Evolutionary conservation across 2,329 filamentous ascomycete species (phyloP).

Genomic region (Stachybotrys chartarum): DNA sequence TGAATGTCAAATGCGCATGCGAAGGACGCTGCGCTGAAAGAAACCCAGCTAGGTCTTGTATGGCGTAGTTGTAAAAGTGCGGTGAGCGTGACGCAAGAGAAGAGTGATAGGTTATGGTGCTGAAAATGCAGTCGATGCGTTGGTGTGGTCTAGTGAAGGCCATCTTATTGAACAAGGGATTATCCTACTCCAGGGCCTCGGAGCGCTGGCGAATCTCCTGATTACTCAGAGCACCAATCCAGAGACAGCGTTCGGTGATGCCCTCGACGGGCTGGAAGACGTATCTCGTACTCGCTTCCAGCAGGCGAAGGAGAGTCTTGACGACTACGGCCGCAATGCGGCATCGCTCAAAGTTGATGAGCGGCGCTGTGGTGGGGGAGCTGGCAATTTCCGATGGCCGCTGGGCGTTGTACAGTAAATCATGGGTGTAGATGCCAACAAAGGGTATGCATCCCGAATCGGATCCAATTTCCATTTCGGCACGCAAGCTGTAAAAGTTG

Average conservation of each 20-base stretch:
- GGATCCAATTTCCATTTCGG: slow-evolving; percentile 67
- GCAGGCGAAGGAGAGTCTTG: slow-evolving; percentile 70
- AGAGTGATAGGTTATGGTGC: no score
- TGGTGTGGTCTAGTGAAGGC: background rate
- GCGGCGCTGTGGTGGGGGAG: slow-evolving; percentile 56
- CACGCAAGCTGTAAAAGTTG: slow-evolving; percentile 70
- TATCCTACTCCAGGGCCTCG: slow-evolving; percentile 35
- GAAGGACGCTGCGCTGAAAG: background rate
- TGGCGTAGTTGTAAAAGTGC: background rate
- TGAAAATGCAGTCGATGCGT: background rate
- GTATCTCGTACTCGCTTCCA: slow-evolving; percentile 73
- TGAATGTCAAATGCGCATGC: background rate
- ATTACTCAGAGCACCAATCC: slow-evolving; percentile 71
- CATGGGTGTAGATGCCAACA: slow-evolving; percentile 76
- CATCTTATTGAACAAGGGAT: background rate
- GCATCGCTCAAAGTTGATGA: slow-evolving; percentile 80
- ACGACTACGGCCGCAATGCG: slow-evolving; percentile 69
- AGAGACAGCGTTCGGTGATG: slow-evolving; percentile 74
- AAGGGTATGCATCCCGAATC: slow-evolving; percentile 76
- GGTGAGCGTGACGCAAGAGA: background rate
- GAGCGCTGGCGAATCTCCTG: slow-evolving; percentile 60
- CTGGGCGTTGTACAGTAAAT: slow-evolving; percentile 75
- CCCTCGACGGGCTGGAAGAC: slow-evolving; percentile 68
- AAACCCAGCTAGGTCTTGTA: background rate
- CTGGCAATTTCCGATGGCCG: slow-evolving; percentile 67